These are phyloP conservation scores for Cladorrhinum sp. DNA, from an alignment of 2,329 filamentous ascomycete genomes.

Conservation along the genomic window DNA sequence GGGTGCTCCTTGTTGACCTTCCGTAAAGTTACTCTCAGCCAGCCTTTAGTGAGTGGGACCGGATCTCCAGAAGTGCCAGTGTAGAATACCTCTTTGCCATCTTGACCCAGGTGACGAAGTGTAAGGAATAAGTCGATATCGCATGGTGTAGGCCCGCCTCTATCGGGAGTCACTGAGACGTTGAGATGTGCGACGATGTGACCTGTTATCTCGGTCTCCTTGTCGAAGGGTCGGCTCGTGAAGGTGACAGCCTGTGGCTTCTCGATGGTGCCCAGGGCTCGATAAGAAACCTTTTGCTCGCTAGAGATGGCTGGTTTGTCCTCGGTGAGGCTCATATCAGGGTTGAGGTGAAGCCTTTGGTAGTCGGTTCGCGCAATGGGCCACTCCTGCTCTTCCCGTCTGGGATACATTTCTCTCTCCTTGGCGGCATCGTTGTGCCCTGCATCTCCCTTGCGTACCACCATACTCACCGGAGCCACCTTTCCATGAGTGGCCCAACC, in stretches of 20 bases:
- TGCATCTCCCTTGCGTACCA: conserved; percentile 63
- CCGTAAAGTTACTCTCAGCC: conserved; percentile 57
- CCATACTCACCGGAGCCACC: conserved; percentile 57
- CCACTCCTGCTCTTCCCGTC: conserved; percentile 61
- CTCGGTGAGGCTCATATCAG: conserved; percentile 39
- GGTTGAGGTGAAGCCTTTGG: conserved; percentile 57
- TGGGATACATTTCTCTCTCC: conserved; percentile 49
- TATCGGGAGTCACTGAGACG: conserved; percentile 59
- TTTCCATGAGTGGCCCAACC: conserved; percentile 60
- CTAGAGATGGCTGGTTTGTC: conserved; percentile 18
- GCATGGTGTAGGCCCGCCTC: conserved; percentile 32
- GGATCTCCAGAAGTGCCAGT: conserved; percentile 64
- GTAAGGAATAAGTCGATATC: conserved; percentile 66
- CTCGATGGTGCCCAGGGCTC: conserved; percentile 55
- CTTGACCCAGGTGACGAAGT: conserved; percentile 53
- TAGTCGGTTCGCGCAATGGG: conserved; percentile 65
- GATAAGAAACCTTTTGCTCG: conserved; percentile 50
- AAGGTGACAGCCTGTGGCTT: conserved; percentile 56
- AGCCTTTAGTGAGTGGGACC: conserved; percentile 61
- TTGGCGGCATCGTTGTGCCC: conserved; percentile 62
- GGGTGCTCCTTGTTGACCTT: conserved; percentile 50
- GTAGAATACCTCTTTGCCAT: conserved; percentile 58
- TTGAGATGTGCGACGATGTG: conserved; percentile 63
- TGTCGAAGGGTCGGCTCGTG: conserved; percentile 52
- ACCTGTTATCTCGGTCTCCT: conserved; percentile 67